These are phyloP conservation scores for Phytophthora citricola DNA, from an alignment of 352 stramenopile genomes.

Conservation along the genomic window DNA sequence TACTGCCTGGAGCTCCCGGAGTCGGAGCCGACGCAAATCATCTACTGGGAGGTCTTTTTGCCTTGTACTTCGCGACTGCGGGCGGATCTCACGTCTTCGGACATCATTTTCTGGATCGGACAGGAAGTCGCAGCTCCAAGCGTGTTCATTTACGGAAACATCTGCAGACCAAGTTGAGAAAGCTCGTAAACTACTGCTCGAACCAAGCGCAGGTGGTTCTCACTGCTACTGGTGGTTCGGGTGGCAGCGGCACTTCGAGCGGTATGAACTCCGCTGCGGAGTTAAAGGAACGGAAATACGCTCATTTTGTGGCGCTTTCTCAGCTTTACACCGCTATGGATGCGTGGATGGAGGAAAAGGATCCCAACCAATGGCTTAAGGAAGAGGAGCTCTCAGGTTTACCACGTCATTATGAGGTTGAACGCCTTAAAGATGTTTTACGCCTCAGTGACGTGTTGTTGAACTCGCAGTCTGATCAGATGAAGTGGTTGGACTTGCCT, in stretches of 20 bases:
- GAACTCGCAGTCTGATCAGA: slow-evolving; percentile 32
- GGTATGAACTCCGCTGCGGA: slow-evolving; percentile 22
- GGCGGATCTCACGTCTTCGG: slow-evolving; percentile 62
- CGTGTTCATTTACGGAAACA: slow-evolving; percentile 55
- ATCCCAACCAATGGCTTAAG: slow-evolving; percentile 83
- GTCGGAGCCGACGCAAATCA: slow-evolving; percentile 52
- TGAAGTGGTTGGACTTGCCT: slow-evolving; percentile 61
- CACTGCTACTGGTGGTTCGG: slow-evolving; percentile 36
- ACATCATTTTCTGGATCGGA: slow-evolving; percentile 67
- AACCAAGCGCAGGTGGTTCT: slow-evolving; percentile 69
- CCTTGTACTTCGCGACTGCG: slow-evolving; percentile 69
- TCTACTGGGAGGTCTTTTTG: slow-evolving; percentile 83
- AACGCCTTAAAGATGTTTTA: slow-evolving; percentile 73
- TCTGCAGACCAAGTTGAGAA: slow-evolving; percentile 61
- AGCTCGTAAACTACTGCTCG: slow-evolving; percentile 68
- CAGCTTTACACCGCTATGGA: slow-evolving; percentile 87
- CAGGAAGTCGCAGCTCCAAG: slow-evolving; percentile 39
- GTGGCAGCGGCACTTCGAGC: slow-evolving; percentile 4
- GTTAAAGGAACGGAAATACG: slow-evolving; percentile 58
- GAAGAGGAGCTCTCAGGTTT: slow-evolving; percentile 74
- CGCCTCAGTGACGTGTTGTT: slow-evolving; percentile 71
- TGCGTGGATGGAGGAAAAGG: slow-evolving; percentile 82
- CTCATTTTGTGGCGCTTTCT: slow-evolving; percentile 61
- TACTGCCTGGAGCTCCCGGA: slow-evolving; percentile 69
- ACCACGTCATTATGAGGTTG: slow-evolving; percentile 78